phyloP scores from a whole-genome alignment of 176 grass and related monocot genomes.

The Panicum miliaceum region DNA sequence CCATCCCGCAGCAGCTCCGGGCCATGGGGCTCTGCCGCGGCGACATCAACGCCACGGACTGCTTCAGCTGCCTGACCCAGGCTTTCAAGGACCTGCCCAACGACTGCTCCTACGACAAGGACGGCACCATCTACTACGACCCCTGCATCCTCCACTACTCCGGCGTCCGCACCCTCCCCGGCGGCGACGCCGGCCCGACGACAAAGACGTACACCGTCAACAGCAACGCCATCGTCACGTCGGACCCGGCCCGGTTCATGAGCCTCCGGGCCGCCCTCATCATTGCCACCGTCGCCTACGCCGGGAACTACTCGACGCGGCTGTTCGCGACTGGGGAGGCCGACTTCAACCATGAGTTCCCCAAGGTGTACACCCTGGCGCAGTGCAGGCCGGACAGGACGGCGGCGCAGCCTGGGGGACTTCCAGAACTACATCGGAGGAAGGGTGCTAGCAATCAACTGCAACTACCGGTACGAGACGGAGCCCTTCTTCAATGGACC shows the following conservation, averaged over 20 bases:
- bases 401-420: not conserved
- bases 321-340: conserved; percentile 47
- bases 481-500: conserved; percentile 33
- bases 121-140: conserved; percentile 35
- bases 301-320: conserved; percentile 45
- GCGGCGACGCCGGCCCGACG: not conserved
- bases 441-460: conserved; percentile 40
- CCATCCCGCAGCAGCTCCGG: conserved; percentile 7
- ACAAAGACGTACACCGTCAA: not conserved
- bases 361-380: conserved; percentile 50
- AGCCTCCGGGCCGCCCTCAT: conserved; percentile 33
- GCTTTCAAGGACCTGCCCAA: conserved; percentile 21
- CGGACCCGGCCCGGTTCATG: conserved; percentile 1
- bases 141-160: conserved; percentile 38
- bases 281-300: conserved; percentile 30
- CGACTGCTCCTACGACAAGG: conserved; percentile 1
- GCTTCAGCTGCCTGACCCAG: conserved; percentile 34
- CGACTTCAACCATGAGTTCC: conserved; percentile 33
- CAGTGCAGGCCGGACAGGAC: conserved; percentile 70
- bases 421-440: conserved; percentile 12
- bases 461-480: conserved; percentile 50
- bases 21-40: conserved; percentile 47
- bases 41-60: not conserved
- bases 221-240: not conserved
- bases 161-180: conserved; percentile 1